Percentiles rank a stretch among this genome's conserved stretches.
Conservation (phyloP, 768 basidiomycete genomes). For the Xerocomellus intermedius region DNA sequence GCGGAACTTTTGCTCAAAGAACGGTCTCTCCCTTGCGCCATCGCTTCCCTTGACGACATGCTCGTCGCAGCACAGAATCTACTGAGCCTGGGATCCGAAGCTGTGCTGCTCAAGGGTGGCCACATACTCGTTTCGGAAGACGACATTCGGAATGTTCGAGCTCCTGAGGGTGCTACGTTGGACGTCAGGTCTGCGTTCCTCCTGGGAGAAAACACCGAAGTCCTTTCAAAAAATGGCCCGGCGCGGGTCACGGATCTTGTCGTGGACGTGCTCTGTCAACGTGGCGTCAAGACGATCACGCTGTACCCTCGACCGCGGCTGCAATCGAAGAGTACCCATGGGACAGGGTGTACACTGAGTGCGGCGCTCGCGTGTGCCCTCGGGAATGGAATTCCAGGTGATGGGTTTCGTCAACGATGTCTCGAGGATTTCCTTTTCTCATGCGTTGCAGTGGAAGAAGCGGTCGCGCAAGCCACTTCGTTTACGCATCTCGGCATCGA, state of each 20-base stretch:
- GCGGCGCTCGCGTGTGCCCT: conserved; percentile 74
- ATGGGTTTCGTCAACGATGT: conserved; percentile 14
- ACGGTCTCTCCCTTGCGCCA: conserved; percentile 27
- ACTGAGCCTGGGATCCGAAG: conserved; percentile 45
- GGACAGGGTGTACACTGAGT: conserved; percentile 91
- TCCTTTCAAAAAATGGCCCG: conserved; percentile 39
- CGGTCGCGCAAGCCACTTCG: conserved; percentile 55
- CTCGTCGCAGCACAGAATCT: conserved; percentile 52
- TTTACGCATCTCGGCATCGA: conserved; percentile 78
- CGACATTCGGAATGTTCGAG: conserved; percentile 42
- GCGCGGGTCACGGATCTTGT: conserved; percentile 39
- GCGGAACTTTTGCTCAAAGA: conserved; percentile 64
- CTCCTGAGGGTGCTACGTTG: conserved; percentile 29
- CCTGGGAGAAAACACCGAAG: conserved; percentile 59
- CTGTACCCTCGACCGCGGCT: conserved; percentile 62
- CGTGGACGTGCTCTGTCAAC: conserved; percentile 60
- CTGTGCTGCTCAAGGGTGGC: conserved; percentile 84
- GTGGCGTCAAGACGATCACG: conserved; percentile 33
- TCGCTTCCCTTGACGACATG: conserved; percentile 58
- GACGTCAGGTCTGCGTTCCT: conserved; percentile 45
- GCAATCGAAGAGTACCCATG: conserved; percentile 76
- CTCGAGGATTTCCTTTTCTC: neutral
- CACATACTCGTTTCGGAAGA: conserved; percentile 52
- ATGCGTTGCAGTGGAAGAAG: conserved; percentile 48
- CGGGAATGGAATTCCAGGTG: conserved; percentile 46